Percentiles rank a stretch among this genome's conserved stretches.
These are phyloP conservation scores for Phylloporus scabripes DNA, from an alignment of 768 basidiomycete species.

Conservation along the genomic window DNA sequence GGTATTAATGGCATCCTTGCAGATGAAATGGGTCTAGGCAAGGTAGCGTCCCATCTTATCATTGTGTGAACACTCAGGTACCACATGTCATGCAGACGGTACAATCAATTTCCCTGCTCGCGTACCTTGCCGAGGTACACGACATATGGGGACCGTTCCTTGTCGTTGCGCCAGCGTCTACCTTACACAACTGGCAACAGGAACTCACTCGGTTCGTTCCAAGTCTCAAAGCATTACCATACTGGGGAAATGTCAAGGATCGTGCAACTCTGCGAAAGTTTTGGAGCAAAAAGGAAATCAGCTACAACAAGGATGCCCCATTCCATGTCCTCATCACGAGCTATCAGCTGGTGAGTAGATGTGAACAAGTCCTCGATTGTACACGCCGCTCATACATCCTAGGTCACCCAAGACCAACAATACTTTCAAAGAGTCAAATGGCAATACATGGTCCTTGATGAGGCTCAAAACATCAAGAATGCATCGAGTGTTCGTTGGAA, in stretches of 20 bases:
- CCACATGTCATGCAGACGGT: constrained; percentile 58
- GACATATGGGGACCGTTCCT: constrained; percentile 99
- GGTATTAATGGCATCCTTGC: constrained; percentile 99
- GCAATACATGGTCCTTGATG: constrained; percentile 99
- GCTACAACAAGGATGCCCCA: constrained; percentile 90
- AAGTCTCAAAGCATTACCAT: constrained; percentile 87
- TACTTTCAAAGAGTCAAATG: constrained; percentile 97
- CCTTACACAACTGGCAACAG: constrained; percentile 99
- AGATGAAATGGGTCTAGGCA: constrained; percentile 97
- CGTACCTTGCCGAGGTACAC: constrained; percentile 94
- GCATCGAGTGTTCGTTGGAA: constrained; percentile 96
- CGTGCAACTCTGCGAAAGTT: constrained; percentile 91
- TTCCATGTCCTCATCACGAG: constrained; percentile 97
- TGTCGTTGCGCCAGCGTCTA: constrained; percentile 95
- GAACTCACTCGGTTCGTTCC: constrained; percentile 96
- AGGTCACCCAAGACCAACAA: constrained; percentile 95
- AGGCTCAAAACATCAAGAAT: constrained; percentile 99
- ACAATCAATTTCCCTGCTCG: constrained; percentile 93
- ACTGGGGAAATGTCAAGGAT: constrained; percentile 98
- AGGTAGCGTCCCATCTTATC: constrained; percentile 40
- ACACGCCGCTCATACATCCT: constrained; percentile 6
- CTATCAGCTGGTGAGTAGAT: constrained; percentile 76
- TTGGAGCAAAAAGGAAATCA: constrained; percentile 97
- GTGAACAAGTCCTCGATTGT: background rate
- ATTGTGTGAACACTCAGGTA: background rate